A percentile compares a stretch with the other conserved stretches of the same genome.
Conservation (phyloP, 108 stramenopile species). For the Fistulifera pelliculosa region DNA sequence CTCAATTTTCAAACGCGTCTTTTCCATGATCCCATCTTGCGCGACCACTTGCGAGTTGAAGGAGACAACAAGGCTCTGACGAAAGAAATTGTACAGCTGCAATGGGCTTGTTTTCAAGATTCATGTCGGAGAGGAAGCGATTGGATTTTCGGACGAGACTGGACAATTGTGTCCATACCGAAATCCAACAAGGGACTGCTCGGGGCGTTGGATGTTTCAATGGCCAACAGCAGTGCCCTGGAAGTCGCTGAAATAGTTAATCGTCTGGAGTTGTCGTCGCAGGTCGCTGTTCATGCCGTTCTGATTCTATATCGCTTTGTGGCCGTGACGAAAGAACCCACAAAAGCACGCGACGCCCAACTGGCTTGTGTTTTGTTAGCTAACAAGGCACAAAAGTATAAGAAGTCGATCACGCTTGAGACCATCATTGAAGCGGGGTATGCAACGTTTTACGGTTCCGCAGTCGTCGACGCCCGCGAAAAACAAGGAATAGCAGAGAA, state of each 20-base stretch:
- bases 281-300: slow-evolving; percentile 59
- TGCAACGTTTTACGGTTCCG: slow-evolving; percentile 57
- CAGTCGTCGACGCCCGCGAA: slow-evolving; percentile 34
- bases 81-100: slow-evolving; percentile 62
- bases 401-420: slow-evolving; percentile 72
- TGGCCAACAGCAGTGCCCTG: slow-evolving; percentile 7
- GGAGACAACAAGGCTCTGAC: slow-evolving; percentile 28
- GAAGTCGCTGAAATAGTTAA: slow-evolving; percentile 69
- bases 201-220: slow-evolving; percentile 4
- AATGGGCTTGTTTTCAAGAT: slow-evolving; percentile 73
- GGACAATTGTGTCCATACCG: slow-evolving; percentile 18
- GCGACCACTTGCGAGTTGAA: slow-evolving; percentile 68
- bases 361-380: slow-evolving; percentile 74
- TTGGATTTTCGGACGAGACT: slow-evolving; percentile 83
- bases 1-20: slow-evolving; percentile 45
- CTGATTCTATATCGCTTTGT: slow-evolving; percentile 73
- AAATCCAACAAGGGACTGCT: background rate
- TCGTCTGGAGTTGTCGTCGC: slow-evolving; percentile 25
- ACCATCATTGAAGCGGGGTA: slow-evolving; percentile 60
- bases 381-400: slow-evolving; percentile 72
- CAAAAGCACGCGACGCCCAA: slow-evolving; percentile 57
- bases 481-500: slow-evolving; percentile 72
- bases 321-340: slow-evolving; percentile 24
- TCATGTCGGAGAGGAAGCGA: slow-evolving; percentile 53
- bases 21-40: slow-evolving; percentile 54